Evolutionary conservation across 2,329 filamentous ascomycete genomes (phyloP).

Genomic region (Calycina marina): DNA sequence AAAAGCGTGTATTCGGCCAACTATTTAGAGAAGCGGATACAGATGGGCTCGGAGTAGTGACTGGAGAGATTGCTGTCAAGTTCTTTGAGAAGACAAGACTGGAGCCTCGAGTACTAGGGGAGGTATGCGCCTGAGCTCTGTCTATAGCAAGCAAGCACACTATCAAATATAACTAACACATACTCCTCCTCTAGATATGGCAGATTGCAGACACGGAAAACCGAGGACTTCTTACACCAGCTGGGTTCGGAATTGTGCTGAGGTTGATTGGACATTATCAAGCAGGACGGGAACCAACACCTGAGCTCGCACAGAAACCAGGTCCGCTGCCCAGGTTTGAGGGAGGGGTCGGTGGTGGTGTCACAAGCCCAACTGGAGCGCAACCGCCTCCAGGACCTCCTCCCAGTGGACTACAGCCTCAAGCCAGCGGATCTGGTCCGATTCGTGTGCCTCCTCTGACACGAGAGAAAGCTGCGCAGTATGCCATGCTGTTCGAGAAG

Average conservation of each 20-base stretch:
- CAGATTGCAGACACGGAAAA: slow-evolving; percentile 97
- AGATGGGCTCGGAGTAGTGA: slow-evolving; percentile 83
- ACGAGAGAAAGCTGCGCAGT: slow-evolving; percentile 80
- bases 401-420: slow-evolving; percentile 32
- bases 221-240: slow-evolving; percentile 78
- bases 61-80: slow-evolving; percentile 87
- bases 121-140: slow-evolving; percentile 35
- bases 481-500: slow-evolving; percentile 78
- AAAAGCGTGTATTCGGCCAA: slow-evolving; percentile 87
- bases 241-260: slow-evolving; percentile 85
- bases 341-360: slow-evolving; percentile 37
- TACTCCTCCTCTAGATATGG: slow-evolving; percentile 58
- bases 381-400: slow-evolving; percentile 32
- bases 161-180: not conserved
- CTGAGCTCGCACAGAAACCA: slow-evolving; percentile 69
- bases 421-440: slow-evolving; percentile 47
- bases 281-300: slow-evolving; percentile 65
- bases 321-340: slow-evolving; percentile 91
- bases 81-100: slow-evolving; percentile 96
- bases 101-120: slow-evolving; percentile 70
- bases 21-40: slow-evolving; percentile 88
- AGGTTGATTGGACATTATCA: slow-evolving; percentile 94
- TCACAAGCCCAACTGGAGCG: slow-evolving; percentile 27
- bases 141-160: not conserved
- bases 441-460: slow-evolving; percentile 81